Percentiles rank a stretch among this genome's conserved stretches.
These are phyloP conservation scores for Alliaria petiolata DNA, from an alignment of 345 rosid genomes.

Conservation along the genomic window DNA sequence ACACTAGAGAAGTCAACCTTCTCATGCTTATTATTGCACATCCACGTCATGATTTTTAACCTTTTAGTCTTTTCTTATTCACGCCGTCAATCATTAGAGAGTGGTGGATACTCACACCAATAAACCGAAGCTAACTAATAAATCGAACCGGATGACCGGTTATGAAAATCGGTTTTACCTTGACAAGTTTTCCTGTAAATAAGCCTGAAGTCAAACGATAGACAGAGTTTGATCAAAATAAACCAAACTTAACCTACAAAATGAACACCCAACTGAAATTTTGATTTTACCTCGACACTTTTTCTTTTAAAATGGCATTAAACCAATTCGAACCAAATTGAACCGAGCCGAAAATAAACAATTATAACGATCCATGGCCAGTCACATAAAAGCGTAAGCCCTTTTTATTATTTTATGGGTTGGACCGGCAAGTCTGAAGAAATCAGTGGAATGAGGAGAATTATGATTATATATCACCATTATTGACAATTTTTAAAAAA, in stretches of 20 bases:
- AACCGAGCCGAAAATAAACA: neutral
- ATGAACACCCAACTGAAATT: neutral
- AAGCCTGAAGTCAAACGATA: neutral
- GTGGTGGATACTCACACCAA: neutral
- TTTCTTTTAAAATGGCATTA: neutral
- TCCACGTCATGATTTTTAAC: too few relatives aligned
- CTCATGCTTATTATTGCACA: neutral
- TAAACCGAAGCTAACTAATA: neutral
- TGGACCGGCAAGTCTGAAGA: too few relatives aligned
- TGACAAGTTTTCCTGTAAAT: neutral
- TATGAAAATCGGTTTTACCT: slow-evolving; percentile 1
- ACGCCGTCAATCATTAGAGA: slow-evolving; percentile 7
- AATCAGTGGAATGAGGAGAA: too few relatives aligned
- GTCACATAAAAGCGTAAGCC: neutral
- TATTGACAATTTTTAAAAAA: too few relatives aligned
- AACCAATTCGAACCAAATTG: neutral
- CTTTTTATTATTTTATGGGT: too few relatives aligned
- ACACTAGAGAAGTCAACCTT: slow-evolving; percentile 11
- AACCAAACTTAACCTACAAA: neutral
- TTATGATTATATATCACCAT: too few relatives aligned
- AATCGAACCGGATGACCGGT: too few relatives aligned
- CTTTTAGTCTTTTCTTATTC: too few relatives aligned
- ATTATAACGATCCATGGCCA: neutral
- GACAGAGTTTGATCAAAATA: neutral
- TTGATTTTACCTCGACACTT: neutral